These are phyloP conservation scores for Pleurotus tuber-regium DNA, from an alignment of 768 basidiomycete species.

Conservation along the genomic window DNA sequence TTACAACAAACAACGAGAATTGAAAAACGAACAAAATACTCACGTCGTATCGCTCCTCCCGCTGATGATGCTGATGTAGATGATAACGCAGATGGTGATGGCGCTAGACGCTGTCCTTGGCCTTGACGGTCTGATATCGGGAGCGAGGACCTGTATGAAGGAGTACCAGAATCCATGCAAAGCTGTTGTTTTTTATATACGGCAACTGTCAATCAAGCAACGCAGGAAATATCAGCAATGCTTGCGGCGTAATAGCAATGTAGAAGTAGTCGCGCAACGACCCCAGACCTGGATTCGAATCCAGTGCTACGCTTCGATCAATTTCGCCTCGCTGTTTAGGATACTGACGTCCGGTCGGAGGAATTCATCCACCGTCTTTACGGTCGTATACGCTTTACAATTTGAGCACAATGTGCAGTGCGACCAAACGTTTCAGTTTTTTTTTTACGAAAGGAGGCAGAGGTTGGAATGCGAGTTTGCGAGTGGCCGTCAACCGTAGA, in stretches of 20 bases:
- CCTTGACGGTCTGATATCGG: neutral
- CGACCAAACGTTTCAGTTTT: neutral
- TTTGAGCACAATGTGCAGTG: neutral
- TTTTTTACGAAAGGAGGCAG: neutral
- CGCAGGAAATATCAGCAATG: neutral
- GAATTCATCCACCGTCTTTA: neutral
- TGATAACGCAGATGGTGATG: conserved; percentile 6
- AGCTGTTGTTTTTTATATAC: neutral
- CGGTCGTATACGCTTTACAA: neutral
- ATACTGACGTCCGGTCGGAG: conserved; percentile 3
- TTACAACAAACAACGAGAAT: neutral
- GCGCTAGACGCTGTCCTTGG: neutral
- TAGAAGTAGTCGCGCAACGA: neutral
- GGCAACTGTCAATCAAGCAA: neutral
- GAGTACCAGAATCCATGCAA: conserved; percentile 6
- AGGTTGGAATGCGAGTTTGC: neutral
- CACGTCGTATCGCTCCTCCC: conserved; percentile 5
- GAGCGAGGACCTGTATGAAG: neutral
- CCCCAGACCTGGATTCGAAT: neutral
- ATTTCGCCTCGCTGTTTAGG: conserved; percentile 3
- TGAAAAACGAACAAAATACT: conserved; percentile 1
- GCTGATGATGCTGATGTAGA: conserved; percentile 9
- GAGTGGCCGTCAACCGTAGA: neutral
- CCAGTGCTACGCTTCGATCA: neutral
- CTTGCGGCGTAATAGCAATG: neutral